Conservation (phyloP, 441 rosid species). For the Adansonia grandidieri region DNA sequence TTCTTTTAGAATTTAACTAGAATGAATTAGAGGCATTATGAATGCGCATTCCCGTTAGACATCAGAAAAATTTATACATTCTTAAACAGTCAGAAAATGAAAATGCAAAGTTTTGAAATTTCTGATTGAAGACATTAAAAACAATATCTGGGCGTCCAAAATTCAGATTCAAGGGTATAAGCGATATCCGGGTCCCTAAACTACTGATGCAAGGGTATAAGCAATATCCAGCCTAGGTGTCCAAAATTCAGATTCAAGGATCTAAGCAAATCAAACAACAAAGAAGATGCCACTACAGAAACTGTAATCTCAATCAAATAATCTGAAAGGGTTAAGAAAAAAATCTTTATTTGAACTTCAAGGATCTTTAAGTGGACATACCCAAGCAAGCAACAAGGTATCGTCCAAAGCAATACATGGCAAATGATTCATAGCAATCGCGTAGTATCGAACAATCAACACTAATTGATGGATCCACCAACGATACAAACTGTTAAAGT, state of each 20-base stretch:
- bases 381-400: conserved; percentile 72
- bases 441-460: conserved; percentile 91
- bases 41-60: no score
- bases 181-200: no score
- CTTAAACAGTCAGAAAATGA: background rate
- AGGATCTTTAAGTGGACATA: conserved; percentile 41
- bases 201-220: no score
- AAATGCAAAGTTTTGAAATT: background rate
- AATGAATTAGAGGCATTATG: background rate
- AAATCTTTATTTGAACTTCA: conserved; percentile 4
- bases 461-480: conserved; percentile 88
- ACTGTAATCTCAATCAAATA: background rate
- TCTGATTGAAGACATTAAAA: background rate
- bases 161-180: background rate
- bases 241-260: background rate
- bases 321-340: conserved; percentile 21
- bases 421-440: conserved; percentile 73
- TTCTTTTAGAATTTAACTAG: background rate
- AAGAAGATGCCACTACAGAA: background rate
- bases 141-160: background rate
- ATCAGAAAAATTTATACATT: background rate
- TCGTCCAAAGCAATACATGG: conserved; percentile 99
- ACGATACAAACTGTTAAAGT: conserved; percentile 75
- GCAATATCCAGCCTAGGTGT: no score
- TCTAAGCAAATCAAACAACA: conserved; percentile 1